Base-by-base conservation (phyloP, 1,284 basidiomycete genomes). In the Ceratobasidium sp. region DNA sequence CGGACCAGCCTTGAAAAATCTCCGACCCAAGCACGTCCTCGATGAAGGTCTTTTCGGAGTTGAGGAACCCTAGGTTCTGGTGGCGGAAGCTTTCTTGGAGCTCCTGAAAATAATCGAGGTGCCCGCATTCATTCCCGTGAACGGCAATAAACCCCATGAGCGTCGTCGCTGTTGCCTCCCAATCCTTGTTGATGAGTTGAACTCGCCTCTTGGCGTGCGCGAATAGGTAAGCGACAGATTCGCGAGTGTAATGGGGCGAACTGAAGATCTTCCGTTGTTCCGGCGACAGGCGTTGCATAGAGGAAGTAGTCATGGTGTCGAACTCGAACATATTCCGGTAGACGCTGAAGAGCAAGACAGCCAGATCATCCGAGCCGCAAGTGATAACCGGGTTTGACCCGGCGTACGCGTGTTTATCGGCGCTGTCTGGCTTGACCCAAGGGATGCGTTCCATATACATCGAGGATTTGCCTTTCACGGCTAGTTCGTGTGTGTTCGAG, bases 311-410 rank as follows among this genome's bases (percentile, higher is more conserved):
- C 86, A 27, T 84, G 79, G 15, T 80, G 33, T 67, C 65, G n/a
- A 33, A 44, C 50, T 29, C 75, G 67, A 89, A 90, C 83, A 89
- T 84, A 19, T 82, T 78, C 17, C 81, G 78, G 77, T 90, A 89
- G 8, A 89, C 78, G 8, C 81, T 79, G 66, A 85, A 87, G 4
- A 90, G 78, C 33, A 87, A 78, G n/a, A 77, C 77, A 19, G 81
- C 85, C 31, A 89, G 81, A 29, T 84, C 81, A 2, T 73, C 71
- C 0, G 84, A 71, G 74, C 84, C 79, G 75, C 83, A 81, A 51
- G 72, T 44, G 27, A 79, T 76, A 48, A 76, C 62, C 14, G 59
- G 62, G 6, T 36, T 62, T 8, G 53, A 53, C 11, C 33, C 53
- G 31, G 50, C 60, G n/a, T 74, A 45, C 11, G 76, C 74, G 8